These are phyloP conservation scores for Stephania japonica DNA, from an alignment of 164 flowering plant species.

Conservation along the genomic window DNA sequence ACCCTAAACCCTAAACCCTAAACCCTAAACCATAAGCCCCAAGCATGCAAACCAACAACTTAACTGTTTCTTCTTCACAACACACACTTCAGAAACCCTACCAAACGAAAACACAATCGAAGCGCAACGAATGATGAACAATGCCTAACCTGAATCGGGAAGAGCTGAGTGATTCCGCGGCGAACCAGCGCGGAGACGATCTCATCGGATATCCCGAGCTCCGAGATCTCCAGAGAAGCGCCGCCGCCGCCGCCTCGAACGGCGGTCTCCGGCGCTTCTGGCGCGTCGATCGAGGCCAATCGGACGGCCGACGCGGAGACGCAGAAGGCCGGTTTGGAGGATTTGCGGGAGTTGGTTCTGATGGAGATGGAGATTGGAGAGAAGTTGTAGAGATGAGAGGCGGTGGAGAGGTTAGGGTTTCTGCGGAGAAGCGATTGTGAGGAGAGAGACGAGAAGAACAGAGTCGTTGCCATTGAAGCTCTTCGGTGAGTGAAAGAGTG, in stretches of 20 bases:
- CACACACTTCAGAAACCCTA: not conserved
- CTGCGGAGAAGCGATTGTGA: constrained; percentile 14
- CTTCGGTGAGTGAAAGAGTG: not conserved
- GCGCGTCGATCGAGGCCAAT: not conserved
- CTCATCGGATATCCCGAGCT: constrained; percentile 29
- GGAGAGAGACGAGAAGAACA: constrained; percentile 20
- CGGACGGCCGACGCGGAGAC: constrained; percentile 17
- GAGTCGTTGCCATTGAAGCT: constrained; percentile 17
- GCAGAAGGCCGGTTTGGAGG: not conserved
- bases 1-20: no score
- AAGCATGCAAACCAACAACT: no score
- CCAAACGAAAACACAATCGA: not conserved
- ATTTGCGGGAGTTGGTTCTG: not conserved
- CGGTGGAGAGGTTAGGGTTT: constrained; percentile 4
- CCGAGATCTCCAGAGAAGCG: constrained; percentile 17
- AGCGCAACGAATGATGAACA: not conserved
- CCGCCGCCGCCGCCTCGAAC: not conserved
- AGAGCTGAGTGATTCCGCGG: constrained; percentile 29
- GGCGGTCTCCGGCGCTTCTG: not conserved
- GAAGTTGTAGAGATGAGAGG: constrained; percentile 17
- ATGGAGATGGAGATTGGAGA: constrained; percentile 17
- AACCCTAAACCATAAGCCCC: no score
- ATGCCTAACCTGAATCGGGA: constrained; percentile 26
- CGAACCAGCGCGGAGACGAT: constrained; percentile 26
- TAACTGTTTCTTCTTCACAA: no score